A percentile compares a stretch with the other conserved stretches of the same genome.
Conservation (phyloP, 495 filamentous ascomycete species). For the Penicillium ochrochloron region DNA sequence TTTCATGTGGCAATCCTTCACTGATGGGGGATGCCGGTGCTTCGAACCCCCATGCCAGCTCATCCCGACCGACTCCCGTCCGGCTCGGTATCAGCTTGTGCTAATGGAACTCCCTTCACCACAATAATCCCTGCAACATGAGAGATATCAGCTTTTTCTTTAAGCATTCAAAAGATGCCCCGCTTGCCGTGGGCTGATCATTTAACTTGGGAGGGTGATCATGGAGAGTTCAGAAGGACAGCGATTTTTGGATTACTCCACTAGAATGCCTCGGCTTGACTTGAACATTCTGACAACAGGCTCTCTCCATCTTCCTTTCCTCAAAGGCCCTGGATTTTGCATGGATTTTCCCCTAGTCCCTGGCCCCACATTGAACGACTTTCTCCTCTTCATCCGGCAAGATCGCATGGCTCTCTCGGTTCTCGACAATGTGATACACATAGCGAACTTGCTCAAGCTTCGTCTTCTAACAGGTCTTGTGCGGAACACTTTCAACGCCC, state of each 20-base stretch:
- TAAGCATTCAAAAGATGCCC: constrained; percentile 3
- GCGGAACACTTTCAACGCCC: background rate
- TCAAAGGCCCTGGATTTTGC: background rate
- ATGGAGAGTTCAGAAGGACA: background rate
- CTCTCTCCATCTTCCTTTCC: background rate
- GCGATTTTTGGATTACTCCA: background rate
- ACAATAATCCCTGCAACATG: constrained; percentile 1
- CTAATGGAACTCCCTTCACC: constrained; percentile 1
- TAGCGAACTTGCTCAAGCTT: background rate
- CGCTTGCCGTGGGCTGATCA: background rate
- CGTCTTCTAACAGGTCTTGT: background rate
- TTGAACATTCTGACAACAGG: background rate
- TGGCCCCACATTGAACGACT: background rate
- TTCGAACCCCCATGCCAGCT: constrained; percentile 12
- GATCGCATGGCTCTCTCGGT: background rate
- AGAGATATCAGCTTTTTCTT: constrained; percentile 1
- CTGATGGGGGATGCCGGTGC: background rate
- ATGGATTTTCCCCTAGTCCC: background rate
- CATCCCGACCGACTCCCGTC: constrained; percentile 18
- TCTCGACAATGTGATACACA: background rate
- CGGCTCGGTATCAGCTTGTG: constrained; percentile 10
- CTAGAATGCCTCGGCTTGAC: constrained; percentile 1
- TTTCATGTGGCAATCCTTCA: background rate
- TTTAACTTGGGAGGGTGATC: background rate
- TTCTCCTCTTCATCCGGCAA: background rate